These are phyloP conservation scores for Ichthyophthirius multifiliis DNA, from an alignment of 169 alveolate genomes.

Conservation along the genomic window DNA sequence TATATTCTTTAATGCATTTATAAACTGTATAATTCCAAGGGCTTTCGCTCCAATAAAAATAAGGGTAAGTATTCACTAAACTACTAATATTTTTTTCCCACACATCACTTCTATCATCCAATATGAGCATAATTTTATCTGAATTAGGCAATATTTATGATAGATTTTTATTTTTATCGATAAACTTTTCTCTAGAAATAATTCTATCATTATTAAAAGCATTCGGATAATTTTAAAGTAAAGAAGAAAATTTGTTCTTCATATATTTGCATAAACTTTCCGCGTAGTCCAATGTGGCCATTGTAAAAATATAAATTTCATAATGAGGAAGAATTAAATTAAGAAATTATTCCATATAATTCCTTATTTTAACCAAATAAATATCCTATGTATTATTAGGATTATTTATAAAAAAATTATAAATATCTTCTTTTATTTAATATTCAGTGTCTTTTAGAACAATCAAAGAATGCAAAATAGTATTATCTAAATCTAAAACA, in stretches of 20 bases:
- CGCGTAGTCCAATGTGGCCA: neutral
- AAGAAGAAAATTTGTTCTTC: neutral
- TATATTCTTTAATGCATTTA: neutral
- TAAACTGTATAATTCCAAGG: neutral
- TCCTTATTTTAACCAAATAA: neutral
- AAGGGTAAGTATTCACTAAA: neutral
- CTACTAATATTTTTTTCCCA: neutral
- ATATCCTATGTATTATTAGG: neutral
- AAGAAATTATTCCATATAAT: neutral
- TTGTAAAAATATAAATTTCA: neutral
- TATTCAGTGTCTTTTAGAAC: neutral
- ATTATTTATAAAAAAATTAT: neutral
- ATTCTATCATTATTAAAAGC: neutral
- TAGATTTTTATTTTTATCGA: neutral
- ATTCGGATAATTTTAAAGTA: neutral
- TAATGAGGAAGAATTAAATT: neutral
- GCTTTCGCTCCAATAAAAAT: neutral
- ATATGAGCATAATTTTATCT: neutral
- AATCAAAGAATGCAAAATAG: neutral
- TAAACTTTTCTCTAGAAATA: neutral
- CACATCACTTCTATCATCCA: constrained; percentile 1
- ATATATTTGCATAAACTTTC: neutral
- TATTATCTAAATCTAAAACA: constrained; percentile 1
- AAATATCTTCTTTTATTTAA: neutral
- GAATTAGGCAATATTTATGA: neutral